phyloP scores from a whole-genome alignment of 176 grass and related monocot genomes.

The Thinopyrum elongatum region DNA sequence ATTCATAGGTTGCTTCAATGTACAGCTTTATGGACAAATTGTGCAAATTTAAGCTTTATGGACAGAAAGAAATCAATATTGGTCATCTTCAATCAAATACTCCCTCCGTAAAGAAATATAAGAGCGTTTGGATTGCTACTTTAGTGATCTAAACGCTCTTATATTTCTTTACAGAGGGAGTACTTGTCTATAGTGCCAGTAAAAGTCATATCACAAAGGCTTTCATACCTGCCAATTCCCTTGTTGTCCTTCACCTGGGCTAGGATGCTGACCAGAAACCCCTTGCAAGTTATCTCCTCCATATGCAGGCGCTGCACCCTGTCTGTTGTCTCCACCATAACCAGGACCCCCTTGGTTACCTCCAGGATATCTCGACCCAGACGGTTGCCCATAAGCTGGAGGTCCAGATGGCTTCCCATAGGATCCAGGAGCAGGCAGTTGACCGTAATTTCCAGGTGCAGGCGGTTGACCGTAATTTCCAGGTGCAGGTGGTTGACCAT shows the following conservation, averaged over 20 bases:
- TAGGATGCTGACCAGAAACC: slow-evolving; percentile 27
- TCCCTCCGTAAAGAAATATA: too few species aligned
- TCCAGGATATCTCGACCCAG: slow-evolving; percentile 28
- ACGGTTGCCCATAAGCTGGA: slow-evolving; percentile 9
- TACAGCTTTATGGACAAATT: background rate
- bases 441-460: slow-evolving; percentile 7
- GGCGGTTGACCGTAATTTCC: slow-evolving; percentile 15
- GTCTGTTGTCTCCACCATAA: slow-evolving; percentile 38
- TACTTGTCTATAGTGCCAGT: background rate
- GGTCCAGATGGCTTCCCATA: background rate
- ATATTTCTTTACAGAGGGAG: too few species aligned
- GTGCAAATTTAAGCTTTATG: background rate
- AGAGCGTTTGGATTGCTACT: too few species aligned
- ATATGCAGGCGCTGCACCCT: slow-evolving; percentile 25
- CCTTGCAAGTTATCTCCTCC: slow-evolving; percentile 43
- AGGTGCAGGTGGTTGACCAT: slow-evolving; percentile 27
- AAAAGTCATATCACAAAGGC: background rate
- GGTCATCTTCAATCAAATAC: background rate
- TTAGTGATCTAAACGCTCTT: too few species aligned
- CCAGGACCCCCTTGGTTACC: slow-evolving; percentile 22
- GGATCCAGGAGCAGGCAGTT: background rate
- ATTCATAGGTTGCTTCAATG: background rate
- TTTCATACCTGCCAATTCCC: slow-evolving; percentile 61
- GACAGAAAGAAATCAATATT: background rate
- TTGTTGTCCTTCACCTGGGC: slow-evolving; percentile 38